Evolutionary conservation across 106 monocot genomes (phyloP).

Genomic region (Dioscorea zingiberensis): DNA sequence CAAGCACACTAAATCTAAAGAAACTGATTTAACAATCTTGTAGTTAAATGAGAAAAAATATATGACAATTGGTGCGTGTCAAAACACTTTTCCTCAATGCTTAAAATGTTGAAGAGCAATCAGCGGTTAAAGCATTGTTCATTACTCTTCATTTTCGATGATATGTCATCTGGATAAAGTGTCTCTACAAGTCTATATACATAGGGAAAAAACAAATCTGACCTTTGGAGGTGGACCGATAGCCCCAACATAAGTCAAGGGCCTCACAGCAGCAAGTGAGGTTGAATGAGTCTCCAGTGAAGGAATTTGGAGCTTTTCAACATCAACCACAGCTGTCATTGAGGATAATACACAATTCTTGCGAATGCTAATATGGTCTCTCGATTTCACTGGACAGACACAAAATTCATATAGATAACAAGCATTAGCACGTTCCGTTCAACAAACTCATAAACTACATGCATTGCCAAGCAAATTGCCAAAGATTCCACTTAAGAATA

Average conservation of each 20-base stretch:
- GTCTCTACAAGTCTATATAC: too few relatives aligned
- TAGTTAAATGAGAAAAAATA: too few relatives aligned
- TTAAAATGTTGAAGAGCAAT: too few relatives aligned
- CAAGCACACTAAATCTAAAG: too few relatives aligned
- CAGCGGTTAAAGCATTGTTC: too few relatives aligned
- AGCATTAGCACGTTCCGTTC: not conserved
- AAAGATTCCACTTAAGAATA: too few relatives aligned
- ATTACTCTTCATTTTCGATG: too few relatives aligned
- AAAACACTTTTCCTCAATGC: too few relatives aligned
- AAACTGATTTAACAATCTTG: too few relatives aligned
- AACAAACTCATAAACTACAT: not conserved
- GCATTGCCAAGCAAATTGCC: too few relatives aligned
- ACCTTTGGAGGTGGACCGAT: conserved; percentile 59
- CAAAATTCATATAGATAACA: conserved; percentile 2
- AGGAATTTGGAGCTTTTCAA: conserved; percentile 31
- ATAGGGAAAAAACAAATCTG: not conserved
- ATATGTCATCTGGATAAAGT: too few relatives aligned
- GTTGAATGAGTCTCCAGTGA: conserved; percentile 24
- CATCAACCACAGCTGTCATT: conserved; percentile 30
- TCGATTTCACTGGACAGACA: conserved; percentile 33
- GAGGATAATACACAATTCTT: conserved; percentile 23
- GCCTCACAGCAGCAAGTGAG: conserved; percentile 24
- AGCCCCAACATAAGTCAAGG: conserved; percentile 43
- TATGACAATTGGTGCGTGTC: too few relatives aligned
- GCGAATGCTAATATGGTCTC: conserved; percentile 23